phyloP scores from a whole-genome alignment of 192 early-diverging fungal species.

The Pilaira anomala region DNA sequence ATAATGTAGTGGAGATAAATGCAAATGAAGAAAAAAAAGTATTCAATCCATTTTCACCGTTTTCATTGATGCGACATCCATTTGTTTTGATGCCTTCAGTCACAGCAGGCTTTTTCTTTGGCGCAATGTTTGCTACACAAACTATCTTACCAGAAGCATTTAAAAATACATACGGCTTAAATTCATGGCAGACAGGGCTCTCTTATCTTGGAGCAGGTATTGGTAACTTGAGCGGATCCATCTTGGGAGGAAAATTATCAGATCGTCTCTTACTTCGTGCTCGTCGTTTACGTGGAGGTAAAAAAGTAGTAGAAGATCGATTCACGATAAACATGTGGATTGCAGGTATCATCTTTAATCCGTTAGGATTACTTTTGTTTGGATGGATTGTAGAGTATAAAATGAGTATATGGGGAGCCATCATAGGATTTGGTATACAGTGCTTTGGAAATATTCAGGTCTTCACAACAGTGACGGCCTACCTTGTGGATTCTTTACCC shows the following conservation, averaged over 20 bases:
- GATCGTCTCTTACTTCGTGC: conserved; percentile 35
- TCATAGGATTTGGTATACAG: conserved; percentile 40
- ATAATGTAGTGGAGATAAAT: not conserved
- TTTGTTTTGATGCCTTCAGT: conserved; percentile 38
- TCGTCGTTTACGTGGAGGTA: conserved; percentile 34
- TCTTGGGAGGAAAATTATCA: conserved; percentile 39
- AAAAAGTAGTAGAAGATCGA: conserved; percentile 36
- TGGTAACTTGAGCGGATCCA: conserved; percentile 39
- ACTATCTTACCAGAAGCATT: conserved; percentile 26
- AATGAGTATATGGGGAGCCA: conserved; percentile 30
- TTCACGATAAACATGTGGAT: conserved; percentile 39
- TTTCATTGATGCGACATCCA: conserved; percentile 32
- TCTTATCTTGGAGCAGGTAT: conserved; percentile 21
- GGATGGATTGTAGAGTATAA: conserved; percentile 38
- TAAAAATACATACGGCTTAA: conserved; percentile 12
- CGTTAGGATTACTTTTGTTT: conserved; percentile 40
- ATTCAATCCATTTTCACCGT: conserved; percentile 18
- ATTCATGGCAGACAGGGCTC: conserved; percentile 25
- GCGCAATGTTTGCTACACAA: conserved; percentile 43
- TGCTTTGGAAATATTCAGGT: conserved; percentile 45
- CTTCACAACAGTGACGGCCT: conserved; percentile 33
- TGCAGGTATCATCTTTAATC: conserved; percentile 36
- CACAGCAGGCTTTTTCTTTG: conserved; percentile 41
- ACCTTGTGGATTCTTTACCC: conserved; percentile 41
- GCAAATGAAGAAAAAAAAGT: not conserved